phyloP scores from a whole-genome alignment of 1,284 basidiomycete genomes.

The Fomes fomentarius region DNA sequence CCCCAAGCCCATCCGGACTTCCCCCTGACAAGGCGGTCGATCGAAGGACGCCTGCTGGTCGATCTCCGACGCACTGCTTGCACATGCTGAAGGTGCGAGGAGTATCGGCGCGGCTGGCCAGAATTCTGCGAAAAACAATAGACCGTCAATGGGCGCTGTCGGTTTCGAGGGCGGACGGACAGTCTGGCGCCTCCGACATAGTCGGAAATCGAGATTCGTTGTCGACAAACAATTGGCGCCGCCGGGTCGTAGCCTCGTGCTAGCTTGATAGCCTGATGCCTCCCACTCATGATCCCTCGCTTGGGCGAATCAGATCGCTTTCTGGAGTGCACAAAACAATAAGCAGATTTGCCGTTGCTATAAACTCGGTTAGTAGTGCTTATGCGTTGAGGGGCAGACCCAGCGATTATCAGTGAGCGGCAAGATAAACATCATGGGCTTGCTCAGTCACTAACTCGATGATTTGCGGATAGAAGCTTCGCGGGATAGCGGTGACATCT shows the following conservation, averaged over 20 bases:
- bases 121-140: slow-evolving; percentile 15
- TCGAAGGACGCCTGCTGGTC: slow-evolving; percentile 2
- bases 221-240: slow-evolving; percentile 17
- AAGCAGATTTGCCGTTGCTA: neutral
- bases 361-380: neutral
- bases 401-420: slow-evolving; percentile 2
- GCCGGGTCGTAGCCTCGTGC: slow-evolving; percentile 22
- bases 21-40: slow-evolving; percentile 17
- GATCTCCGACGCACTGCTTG: slow-evolving; percentile 14
- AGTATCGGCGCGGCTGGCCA: neutral
- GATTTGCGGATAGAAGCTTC: neutral
- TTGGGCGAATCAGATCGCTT: slow-evolving; percentile 6
- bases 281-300: slow-evolving; percentile 5
- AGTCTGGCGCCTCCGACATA: neutral
- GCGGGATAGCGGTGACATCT: neutral
- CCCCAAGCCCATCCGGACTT: slow-evolving; percentile 1
- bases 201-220: slow-evolving; percentile 9
- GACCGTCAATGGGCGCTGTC: neutral
- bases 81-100: neutral
- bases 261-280: too few relatives aligned
- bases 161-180: neutral
- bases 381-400: neutral
- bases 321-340: slow-evolving; percentile 7
- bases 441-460: neutral
- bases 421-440: neutral